Conservation (phyloP, 2,329 filamentous ascomycete species). For the Tothia fuscella region DNA sequence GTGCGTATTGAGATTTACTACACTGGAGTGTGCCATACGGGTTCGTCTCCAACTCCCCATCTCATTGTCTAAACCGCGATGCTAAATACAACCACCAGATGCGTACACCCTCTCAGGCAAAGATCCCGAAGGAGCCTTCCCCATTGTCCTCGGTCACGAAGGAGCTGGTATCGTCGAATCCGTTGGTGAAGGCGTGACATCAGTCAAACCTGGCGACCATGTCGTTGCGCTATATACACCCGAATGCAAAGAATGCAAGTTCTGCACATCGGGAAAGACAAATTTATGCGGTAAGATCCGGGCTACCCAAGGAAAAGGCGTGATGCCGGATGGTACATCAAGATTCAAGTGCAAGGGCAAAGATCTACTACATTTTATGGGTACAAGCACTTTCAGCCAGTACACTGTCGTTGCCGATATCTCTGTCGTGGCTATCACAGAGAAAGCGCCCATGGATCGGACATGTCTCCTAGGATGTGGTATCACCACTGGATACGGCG, state of each 20-base stretch:
- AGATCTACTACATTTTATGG: conserved; percentile 97
- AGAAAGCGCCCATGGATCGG: conserved; percentile 85
- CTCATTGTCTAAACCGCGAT: not conserved
- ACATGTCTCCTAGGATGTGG: conserved; percentile 94
- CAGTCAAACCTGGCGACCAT: conserved; percentile 85
- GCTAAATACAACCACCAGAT: conserved; percentile 17
- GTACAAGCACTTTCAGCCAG: conserved; percentile 95
- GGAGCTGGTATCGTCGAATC: conserved; percentile 31
- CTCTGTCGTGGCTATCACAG: conserved; percentile 86
- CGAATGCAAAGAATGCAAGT: conserved; percentile 96
- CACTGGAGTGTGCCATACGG: conserved; percentile 97
- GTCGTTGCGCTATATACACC: conserved; percentile 60
- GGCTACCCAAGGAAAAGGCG: conserved; percentile 85
- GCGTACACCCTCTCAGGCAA: conserved; percentile 66
- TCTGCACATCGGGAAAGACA: conserved; percentile 99
- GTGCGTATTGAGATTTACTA: conserved; percentile 96
- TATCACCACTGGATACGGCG: conserved; percentile 97
- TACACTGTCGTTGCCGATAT: conserved; percentile 98
- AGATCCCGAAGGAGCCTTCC: conserved; percentile 66
- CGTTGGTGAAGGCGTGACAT: conserved; percentile 87
- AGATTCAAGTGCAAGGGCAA: conserved; percentile 93
- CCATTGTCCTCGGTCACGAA: conserved; percentile 31
- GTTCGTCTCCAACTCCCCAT: conserved; percentile 34
- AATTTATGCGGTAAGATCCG: conserved; percentile 99
- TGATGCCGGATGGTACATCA: conserved; percentile 94